Evolutionary conservation across 805 yeast genomes (phyloP), one percentile per base, ranked within the genome.

Genomic region (Diddensiella santjacobensis): DNA sequence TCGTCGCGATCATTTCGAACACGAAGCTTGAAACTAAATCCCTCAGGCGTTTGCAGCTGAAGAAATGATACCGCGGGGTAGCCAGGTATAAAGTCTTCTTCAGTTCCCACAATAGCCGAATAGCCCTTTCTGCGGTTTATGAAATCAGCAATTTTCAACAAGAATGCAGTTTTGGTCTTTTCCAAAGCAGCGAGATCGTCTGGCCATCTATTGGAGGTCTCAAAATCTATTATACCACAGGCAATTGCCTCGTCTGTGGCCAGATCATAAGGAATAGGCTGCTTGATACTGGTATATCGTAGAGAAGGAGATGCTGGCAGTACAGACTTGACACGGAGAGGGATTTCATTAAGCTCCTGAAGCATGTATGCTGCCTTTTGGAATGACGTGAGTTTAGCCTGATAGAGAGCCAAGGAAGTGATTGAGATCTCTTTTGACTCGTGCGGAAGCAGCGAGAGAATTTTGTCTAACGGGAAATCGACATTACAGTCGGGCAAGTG

Each of bases 131-230:
- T 79, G 78, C 49, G 71, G 4, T 67, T 59, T 18, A 77, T 50
- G 22, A 61, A 62, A 42, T 78, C 77, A 44, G 79, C 76, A 19
- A 90, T 78, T 57, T 84, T 84, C 46, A 93, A 64, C 58, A 91
- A 69, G 57, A 93, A 87, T 4, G 98, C 98, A 26, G 95, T 79
- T 62, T 93, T 93, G 13, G 96, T 84, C 59, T 84, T 83, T 64
- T 93, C 98, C 47, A 89, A 69, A 1, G 96, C 89, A 35, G 74
- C 69, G 3, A 88, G 64, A 63, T 93, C 96, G 65, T 87, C 95
- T 2, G 99, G 99, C 99, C 99, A 93, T 64, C 81, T 81, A n/a
- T 79, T 75, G 1, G 96, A 87, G 2, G 86, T 72, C 68, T 93
- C 99, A 65, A 93, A 87, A 66, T 90, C 96, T 31, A 93, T 63